Percentiles rank a stretch among this genome's conserved stretches.
Evolutionary conservation across 108 stramenopile species (phyloP).

Genomic region (Conticribra weissflogii): DNA sequence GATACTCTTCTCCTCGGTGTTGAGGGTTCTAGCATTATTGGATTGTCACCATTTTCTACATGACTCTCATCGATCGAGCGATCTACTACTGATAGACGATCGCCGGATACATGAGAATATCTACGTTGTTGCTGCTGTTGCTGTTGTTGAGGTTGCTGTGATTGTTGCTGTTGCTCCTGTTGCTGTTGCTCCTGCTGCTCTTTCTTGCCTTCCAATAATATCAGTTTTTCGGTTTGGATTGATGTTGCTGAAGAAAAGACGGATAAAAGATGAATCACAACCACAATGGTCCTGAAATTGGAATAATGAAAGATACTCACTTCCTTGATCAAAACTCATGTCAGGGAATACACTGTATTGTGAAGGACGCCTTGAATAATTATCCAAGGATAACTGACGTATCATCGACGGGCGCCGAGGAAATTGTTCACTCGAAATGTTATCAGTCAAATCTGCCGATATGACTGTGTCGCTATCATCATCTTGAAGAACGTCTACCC

Average conservation of each 20-base stretch:
- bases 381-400: not conserved
- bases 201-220: not conserved
- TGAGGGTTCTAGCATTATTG: not conserved
- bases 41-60: not conserved
- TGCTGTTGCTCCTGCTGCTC: not conserved
- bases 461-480: slow-evolving; percentile 11
- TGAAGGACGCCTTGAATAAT: not conserved
- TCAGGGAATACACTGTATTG: not conserved
- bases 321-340: not conserved
- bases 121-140: too few relatives aligned
- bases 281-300: not conserved
- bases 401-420: not conserved
- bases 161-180: too few relatives aligned
- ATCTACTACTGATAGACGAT: too few relatives aligned
- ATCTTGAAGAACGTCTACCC: slow-evolving; percentile 4
- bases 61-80: too few relatives aligned
- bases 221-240: not conserved
- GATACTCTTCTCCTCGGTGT: slow-evolving; percentile 7
- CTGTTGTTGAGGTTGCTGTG: too few relatives aligned
- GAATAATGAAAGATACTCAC: not conserved
- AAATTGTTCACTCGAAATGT: not conserved
- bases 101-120: too few relatives aligned
- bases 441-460: not conserved
- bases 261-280: not conserved
- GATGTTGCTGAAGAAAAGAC: not conserved